Conservation (phyloP, 257 asterid species). For the Penstemon barbatus region DNA sequence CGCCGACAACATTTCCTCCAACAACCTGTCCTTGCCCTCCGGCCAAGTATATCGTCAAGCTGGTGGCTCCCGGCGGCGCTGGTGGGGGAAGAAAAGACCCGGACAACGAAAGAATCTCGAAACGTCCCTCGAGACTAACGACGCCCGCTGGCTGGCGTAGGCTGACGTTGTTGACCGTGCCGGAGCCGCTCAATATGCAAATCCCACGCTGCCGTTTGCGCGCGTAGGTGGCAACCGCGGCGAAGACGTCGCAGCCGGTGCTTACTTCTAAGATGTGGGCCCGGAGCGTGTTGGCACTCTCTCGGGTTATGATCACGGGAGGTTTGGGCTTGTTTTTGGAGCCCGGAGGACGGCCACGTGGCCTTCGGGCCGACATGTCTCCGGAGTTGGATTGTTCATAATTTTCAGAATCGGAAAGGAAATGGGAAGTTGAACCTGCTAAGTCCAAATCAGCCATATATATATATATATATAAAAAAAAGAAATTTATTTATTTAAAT, state of each 20-base stretch:
- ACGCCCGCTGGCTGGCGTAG: slow-evolving; percentile 47
- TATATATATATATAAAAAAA: slow-evolving; percentile 26
- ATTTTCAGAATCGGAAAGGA: slow-evolving; percentile 25
- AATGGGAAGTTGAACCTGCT: slow-evolving; percentile 21
- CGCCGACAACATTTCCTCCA: slow-evolving; percentile 66
- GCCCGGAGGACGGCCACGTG: slow-evolving; percentile 61
- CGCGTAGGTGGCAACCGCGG: slow-evolving; percentile 46
- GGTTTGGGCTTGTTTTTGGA: slow-evolving; percentile 58
- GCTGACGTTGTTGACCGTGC: slow-evolving; percentile 45
- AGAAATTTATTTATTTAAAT: not conserved
- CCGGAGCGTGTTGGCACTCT: slow-evolving; percentile 56
- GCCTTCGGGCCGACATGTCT: slow-evolving; percentile 41
- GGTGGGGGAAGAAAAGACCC: slow-evolving; percentile 67
- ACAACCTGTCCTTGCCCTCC: slow-evolving; percentile 69
- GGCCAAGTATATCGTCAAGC: slow-evolving; percentile 50
- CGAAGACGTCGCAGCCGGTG: slow-evolving; percentile 51
- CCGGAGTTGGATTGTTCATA: slow-evolving; percentile 16
- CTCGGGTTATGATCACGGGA: slow-evolving; percentile 55
- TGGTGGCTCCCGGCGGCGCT: slow-evolving; percentile 64
- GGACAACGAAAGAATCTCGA: slow-evolving; percentile 49
- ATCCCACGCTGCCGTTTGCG: slow-evolving; percentile 61
- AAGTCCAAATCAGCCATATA: slow-evolving; percentile 29
- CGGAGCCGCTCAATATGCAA: slow-evolving; percentile 59
- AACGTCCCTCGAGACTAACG: slow-evolving; percentile 49
- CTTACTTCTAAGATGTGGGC: slow-evolving; percentile 58